Base-by-base conservation (phyloP, 2,329 filamentous ascomycete genomes). In the Trichoderma simmonsii region DNA sequence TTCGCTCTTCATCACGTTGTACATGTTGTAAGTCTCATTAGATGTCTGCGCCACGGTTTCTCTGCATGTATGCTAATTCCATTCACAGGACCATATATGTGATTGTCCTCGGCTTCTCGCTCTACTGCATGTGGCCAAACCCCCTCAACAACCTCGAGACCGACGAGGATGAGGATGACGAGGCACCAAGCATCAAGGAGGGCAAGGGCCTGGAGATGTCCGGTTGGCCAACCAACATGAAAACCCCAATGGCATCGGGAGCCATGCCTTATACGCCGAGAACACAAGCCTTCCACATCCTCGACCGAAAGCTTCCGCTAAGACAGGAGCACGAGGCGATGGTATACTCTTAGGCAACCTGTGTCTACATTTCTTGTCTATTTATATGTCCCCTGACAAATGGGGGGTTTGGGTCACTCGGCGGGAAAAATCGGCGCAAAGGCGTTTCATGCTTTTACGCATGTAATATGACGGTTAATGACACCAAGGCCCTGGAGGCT, bases 231-330 rank as follows among this genome's bases (percentile, higher is more conserved):
- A 14, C 77, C 6, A 78, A 43, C 39, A 43, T 43, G 39, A 43
- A 77, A 12, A 75, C 70, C 28, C 75, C 61, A 18, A 59, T 28
- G 48, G 54, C 72, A 26, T 56, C 67, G 15, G 67, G 74, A 39
- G 75, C 75, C 15, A 75, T 83, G 74, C 88, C 88, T 0, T 92
- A 86, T 74, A 92, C 90, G 7, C 91, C 90, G 6, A 81, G 91
- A 74, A 92, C 91, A 18, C 85, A 88, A 79, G 91, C 91, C 1
- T 93, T 93, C 78, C 86, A 92, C 77, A 86, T 87, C 14, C 82
- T 91, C 62, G 87, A 91, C 73, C 81, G 88, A 71, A 86, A 87
- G 76, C 78, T 90, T 72, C 88, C 89, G 3, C 78, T 89, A 62
- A 83, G 86, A 67, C 75, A 70, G 39, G 57, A 70, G 67, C 39